phyloP scores from a whole-genome alignment of 345 rosid genomes.

The Chamaenerion angustifolium region DNA sequence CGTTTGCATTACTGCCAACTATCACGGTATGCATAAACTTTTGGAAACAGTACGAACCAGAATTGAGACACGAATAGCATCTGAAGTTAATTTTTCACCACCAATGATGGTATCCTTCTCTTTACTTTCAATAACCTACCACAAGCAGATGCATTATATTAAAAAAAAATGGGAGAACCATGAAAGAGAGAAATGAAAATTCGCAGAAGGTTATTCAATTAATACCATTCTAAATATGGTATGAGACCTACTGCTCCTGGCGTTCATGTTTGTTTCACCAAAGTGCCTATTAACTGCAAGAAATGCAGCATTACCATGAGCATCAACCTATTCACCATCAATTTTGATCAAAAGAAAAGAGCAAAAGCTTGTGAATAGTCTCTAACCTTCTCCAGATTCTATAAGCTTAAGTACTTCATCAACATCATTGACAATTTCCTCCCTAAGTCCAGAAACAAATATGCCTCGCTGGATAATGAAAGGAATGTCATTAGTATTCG shows the following conservation, averaged over 20 bases:
- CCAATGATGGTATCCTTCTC: slow-evolving; percentile 33
- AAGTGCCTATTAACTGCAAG: slow-evolving; percentile 71
- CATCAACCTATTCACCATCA: neutral
- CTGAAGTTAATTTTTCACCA: slow-evolving; percentile 23
- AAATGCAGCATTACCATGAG: slow-evolving; percentile 6
- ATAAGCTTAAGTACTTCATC: slow-evolving; percentile 76
- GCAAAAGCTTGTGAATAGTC: slow-evolving; percentile 1
- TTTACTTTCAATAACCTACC: slow-evolving; percentile 85
- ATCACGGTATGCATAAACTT: neutral
- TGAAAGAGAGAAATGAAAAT: neutral
- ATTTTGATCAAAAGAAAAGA: neutral
- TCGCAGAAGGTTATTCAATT: neutral
- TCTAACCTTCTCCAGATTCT: slow-evolving; percentile 82
- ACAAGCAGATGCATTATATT: slow-evolving; percentile 8
- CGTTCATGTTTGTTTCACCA: slow-evolving; percentile 95
- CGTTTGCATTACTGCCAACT: neutral
- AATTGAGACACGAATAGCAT: slow-evolving; percentile 78
- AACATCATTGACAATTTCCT: slow-evolving; percentile 68
- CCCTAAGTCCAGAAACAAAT: slow-evolving; percentile 76
- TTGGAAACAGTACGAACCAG: slow-evolving; percentile 38
- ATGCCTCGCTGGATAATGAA: slow-evolving; percentile 54
- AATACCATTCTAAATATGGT: slow-evolving; percentile 92
- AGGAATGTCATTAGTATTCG: neutral
- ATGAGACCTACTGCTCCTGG: slow-evolving; percentile 93
- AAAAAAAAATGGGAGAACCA: neutral